A percentile compares a stretch with the other conserved stretches of the same genome.
phyloP scores from a whole-genome alignment of 2,329 filamentous ascomycete species.

The Blumeria graminis region DNA sequence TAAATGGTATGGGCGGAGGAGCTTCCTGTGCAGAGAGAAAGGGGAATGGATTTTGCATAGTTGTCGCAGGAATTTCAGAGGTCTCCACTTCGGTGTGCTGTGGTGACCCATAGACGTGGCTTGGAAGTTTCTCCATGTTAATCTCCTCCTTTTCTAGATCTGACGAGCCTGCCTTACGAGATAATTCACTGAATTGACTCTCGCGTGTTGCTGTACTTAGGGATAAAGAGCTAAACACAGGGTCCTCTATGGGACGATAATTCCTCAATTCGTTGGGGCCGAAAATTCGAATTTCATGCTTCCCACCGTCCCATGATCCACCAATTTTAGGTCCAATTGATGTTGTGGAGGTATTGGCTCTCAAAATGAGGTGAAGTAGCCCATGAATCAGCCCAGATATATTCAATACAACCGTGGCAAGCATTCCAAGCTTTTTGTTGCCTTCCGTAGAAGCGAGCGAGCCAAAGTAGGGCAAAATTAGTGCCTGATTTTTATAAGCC shows the following conservation, averaged over 20 bases:
- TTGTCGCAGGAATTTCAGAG: conserved; percentile 1
- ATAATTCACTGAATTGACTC: background rate
- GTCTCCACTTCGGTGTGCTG: conserved; percentile 3
- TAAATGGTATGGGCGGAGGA: conserved; percentile 1
- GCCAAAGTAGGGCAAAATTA: conserved; percentile 40
- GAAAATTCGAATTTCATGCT: conserved; percentile 24
- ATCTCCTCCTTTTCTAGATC: conserved; percentile 8
- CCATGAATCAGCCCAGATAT: conserved; percentile 40
- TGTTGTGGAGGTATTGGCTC: conserved; percentile 33
- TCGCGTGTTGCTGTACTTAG: conserved; percentile 3
- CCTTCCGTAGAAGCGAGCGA: conserved; percentile 24
- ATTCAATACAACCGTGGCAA: conserved; percentile 40
- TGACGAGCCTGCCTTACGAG: background rate
- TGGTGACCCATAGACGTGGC: conserved; percentile 4
- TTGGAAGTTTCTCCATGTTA: conserved; percentile 8
- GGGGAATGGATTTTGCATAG: conserved; percentile 11
- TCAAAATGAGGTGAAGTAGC: conserved; percentile 40
- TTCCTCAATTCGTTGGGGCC: conserved; percentile 18
- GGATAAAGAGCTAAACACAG: conserved; percentile 8
- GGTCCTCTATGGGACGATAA: conserved; percentile 10
- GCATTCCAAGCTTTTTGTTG: conserved; percentile 30
- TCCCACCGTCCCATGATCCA: conserved; percentile 24
- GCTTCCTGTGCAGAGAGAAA: conserved; percentile 11
- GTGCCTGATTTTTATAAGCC: conserved; percentile 21
- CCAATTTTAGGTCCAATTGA: conserved; percentile 23